Evolutionary conservation across 208 protist genomes (phyloP).

Genomic region (Eutreptiella sp.): DNA sequence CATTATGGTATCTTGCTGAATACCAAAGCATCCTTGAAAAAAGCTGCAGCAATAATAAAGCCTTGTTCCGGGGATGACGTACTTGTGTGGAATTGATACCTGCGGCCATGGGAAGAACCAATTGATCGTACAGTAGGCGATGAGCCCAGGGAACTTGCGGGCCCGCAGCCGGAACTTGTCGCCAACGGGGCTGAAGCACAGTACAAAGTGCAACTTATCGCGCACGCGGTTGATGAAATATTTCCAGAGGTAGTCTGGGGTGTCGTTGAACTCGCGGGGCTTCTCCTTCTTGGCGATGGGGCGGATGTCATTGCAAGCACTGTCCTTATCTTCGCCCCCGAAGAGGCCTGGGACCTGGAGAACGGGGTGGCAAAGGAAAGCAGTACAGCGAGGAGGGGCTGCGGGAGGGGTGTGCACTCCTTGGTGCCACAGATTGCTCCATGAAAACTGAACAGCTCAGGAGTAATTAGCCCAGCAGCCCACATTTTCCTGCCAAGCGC

Average conservation of each 20-base stretch:
- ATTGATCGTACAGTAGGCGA: slow-evolving; percentile 93
- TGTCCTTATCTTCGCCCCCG: slow-evolving; percentile 91
- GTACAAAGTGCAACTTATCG: slow-evolving; percentile 91
- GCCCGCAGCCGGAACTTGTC: slow-evolving; percentile 90
- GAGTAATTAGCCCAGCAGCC: too few species aligned
- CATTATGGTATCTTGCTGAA: too few species aligned
- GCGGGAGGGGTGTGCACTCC: too few species aligned
- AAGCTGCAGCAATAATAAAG: too few species aligned
- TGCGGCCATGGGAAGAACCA: slow-evolving; percentile 97
- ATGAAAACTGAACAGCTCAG: too few species aligned
- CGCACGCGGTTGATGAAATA: slow-evolving; percentile 94
- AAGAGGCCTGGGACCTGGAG: slow-evolving; percentile 97
- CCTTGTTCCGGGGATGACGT: too few species aligned
- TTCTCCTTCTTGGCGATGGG: slow-evolving; percentile 87
- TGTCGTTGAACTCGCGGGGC: slow-evolving; percentile 80
- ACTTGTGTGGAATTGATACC: too few species aligned
- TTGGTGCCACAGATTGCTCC: too few species aligned
- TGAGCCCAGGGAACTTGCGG: slow-evolving; percentile 93
- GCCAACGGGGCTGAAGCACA: slow-evolving; percentile 95
- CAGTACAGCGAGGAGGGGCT: too few species aligned
- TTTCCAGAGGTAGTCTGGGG: slow-evolving; percentile 87
- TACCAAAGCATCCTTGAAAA: too few species aligned
- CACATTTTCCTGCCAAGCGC: too few species aligned
- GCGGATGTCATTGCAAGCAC: slow-evolving; percentile 88
- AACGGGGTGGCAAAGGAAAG: too few species aligned